phyloP scores from a whole-genome alignment of 2,329 filamentous ascomycete species.

The Botryosphaeria dothidea region DNA sequence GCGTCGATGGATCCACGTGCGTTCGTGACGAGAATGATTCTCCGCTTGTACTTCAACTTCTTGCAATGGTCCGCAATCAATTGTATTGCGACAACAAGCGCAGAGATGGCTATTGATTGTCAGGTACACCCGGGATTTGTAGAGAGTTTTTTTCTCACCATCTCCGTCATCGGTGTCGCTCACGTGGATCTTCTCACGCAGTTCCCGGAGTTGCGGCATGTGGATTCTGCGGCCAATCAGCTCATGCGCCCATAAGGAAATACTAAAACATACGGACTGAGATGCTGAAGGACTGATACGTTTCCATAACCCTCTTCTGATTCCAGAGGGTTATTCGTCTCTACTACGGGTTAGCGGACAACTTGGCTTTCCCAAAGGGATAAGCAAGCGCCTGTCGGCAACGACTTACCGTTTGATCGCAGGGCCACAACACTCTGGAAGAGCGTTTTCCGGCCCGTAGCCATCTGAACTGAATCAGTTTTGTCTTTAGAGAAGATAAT shows the following conservation, averaged over 20 bases:
- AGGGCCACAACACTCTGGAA: conserved; percentile 79
- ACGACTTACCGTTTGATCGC: conserved; percentile 64
- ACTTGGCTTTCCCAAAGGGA: background rate
- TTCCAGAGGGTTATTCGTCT: conserved; percentile 67
- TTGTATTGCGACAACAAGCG: conserved; percentile 79
- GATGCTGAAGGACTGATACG: conserved; percentile 69
- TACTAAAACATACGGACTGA: conserved; percentile 59
- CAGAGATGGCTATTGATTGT: conserved; percentile 64
- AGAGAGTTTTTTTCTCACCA: conserved; percentile 45
- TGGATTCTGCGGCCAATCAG: conserved; percentile 47
- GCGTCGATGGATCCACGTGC: conserved; percentile 71
- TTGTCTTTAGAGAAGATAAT: background rate
- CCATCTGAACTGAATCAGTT: conserved; percentile 42
- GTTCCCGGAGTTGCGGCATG: conserved; percentile 67
- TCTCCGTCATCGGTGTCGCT: conserved; percentile 73
- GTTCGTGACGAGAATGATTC: conserved; percentile 82
- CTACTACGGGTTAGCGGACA: conserved; percentile 32
- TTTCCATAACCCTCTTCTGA: conserved; percentile 74
- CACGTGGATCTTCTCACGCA: conserved; percentile 65
- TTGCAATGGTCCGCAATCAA: conserved; percentile 82
- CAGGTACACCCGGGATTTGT: background rate
- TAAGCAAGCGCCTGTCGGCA: background rate
- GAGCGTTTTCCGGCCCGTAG: conserved; percentile 72
- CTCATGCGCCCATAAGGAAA: background rate
- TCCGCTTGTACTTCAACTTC: conserved; percentile 50